Evolutionary conservation across 768 basidiomycete species (phyloP).

Genomic region (Mycena leptocephala): DNA sequence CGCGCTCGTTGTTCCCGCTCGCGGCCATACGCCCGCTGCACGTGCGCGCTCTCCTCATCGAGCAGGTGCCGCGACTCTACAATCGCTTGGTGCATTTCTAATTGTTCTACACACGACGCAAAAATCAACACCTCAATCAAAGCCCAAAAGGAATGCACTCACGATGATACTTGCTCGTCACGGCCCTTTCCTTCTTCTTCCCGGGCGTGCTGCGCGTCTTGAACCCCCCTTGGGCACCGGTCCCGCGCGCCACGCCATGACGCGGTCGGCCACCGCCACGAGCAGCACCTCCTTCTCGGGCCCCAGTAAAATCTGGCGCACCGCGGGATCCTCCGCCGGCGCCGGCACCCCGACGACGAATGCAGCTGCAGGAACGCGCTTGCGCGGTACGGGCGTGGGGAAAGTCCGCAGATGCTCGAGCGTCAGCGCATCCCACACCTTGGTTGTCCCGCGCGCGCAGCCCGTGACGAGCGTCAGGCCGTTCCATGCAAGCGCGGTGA

Average conservation of each 20-base stretch:
- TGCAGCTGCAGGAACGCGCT: conserved; percentile 44
- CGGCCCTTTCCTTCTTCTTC: conserved; percentile 53
- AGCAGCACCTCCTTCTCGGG: conserved; percentile 70
- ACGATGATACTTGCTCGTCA: conserved; percentile 63
- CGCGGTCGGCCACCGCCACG: conserved; percentile 71
- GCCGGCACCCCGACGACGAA: conserved; percentile 36
- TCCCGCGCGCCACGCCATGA: conserved; percentile 81
- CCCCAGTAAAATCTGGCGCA: conserved; percentile 73
- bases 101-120: conserved; percentile 62
- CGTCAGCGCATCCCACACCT: conserved; percentile 78
- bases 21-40: conserved; percentile 58
- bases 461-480: conserved; percentile 76
- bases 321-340: conserved; percentile 52
- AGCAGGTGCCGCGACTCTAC: conserved; percentile 70
- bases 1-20: conserved; percentile 72
- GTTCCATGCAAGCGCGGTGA: conserved; percentile 78
- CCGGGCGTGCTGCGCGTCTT: conserved; percentile 42
- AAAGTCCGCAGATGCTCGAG: conserved; percentile 73
- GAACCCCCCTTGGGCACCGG: conserved; percentile 56
- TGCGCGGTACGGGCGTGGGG: conserved; percentile 60
- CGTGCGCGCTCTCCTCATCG: conserved; percentile 63
- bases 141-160: conserved; percentile 33
- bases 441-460: conserved; percentile 71
- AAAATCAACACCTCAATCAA: conserved; percentile 9
- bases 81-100: conserved; percentile 77